Conservation (phyloP, 495 filamentous ascomycete genomes). For the Penicillium manginii region DNA sequence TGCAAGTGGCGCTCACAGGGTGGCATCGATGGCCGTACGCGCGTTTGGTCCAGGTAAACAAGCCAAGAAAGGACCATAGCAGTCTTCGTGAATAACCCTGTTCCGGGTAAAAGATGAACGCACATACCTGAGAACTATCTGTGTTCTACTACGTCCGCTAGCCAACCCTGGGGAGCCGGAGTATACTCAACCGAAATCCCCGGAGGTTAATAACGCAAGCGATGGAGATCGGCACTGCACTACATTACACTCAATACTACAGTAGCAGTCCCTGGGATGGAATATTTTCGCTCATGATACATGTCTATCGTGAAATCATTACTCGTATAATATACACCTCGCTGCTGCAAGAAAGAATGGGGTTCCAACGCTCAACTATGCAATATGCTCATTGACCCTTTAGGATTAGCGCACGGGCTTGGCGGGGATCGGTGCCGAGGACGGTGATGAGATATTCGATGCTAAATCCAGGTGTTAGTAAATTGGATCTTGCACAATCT, state of each 20-base stretch:
- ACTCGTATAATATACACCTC: slow-evolving; percentile 42
- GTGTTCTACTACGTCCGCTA: no score
- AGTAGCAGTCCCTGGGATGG: slow-evolving; percentile 5
- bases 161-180: background rate
- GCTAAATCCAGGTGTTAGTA: slow-evolving; percentile 25
- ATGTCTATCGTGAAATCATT: slow-evolving; percentile 53
- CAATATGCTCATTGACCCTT: slow-evolving; percentile 20
- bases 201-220: background rate
- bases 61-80: no score
- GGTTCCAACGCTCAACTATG: background rate
- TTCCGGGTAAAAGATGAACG: no score
- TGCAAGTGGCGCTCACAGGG: no score
- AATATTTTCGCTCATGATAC: slow-evolving; percentile 37
- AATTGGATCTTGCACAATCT: background rate
- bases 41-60: no score
- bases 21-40: no score
- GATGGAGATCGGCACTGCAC: background rate
- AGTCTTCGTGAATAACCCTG: no score
- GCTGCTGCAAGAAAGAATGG: slow-evolving; percentile 16
- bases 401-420: slow-evolving; percentile 49
- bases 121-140: no score
- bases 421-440: slow-evolving; percentile 49
- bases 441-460: slow-evolving; percentile 58
- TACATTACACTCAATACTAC: slow-evolving; percentile 10
- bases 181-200: background rate